These are phyloP conservation scores for Brassica carinata DNA, from an alignment of 345 rosid species.

Conservation along the genomic window DNA sequence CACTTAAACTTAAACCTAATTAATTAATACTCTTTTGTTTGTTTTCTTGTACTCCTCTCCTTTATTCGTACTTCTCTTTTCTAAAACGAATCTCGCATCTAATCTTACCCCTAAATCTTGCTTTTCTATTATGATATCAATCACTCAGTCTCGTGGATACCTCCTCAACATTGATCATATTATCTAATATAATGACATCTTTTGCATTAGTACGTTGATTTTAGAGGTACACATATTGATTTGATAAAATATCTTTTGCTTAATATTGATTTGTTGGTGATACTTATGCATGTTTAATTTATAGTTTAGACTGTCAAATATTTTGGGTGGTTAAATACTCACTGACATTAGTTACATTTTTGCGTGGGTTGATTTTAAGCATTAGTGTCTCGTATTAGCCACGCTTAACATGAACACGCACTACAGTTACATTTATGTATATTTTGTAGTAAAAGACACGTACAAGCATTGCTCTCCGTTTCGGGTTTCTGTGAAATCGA, in stretches of 20 bases:
- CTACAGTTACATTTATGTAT: background rate
- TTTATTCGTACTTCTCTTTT: slow-evolving; percentile 38
- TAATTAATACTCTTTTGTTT: slow-evolving; percentile 15
- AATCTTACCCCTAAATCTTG: slow-evolving; percentile 38
- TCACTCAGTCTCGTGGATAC: slow-evolving; percentile 18
- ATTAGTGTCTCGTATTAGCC: background rate
- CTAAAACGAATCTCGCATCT: slow-evolving; percentile 42
- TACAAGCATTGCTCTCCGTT: slow-evolving; percentile 15
- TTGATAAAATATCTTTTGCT: background rate
- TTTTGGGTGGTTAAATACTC: background rate
- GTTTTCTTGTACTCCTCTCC: slow-evolving; percentile 30
- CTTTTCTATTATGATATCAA: slow-evolving; percentile 28
- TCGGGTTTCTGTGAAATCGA: slow-evolving; percentile 35
- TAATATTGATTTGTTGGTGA: background rate
- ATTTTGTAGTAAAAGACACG: slow-evolving; percentile 6
- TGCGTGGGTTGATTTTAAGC: background rate
- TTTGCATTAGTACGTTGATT: background rate
- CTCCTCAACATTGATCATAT: slow-evolving; percentile 14
- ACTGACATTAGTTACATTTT: background rate
- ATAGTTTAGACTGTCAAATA: background rate
- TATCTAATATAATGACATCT: background rate
- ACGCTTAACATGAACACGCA: slow-evolving; percentile 5
- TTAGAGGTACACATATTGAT: background rate
- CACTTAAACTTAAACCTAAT: too few relatives aligned
- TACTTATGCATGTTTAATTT: background rate